Base-by-base conservation (phyloP, 1,284 basidiomycete genomes). In the Chiua sp. region DNA sequence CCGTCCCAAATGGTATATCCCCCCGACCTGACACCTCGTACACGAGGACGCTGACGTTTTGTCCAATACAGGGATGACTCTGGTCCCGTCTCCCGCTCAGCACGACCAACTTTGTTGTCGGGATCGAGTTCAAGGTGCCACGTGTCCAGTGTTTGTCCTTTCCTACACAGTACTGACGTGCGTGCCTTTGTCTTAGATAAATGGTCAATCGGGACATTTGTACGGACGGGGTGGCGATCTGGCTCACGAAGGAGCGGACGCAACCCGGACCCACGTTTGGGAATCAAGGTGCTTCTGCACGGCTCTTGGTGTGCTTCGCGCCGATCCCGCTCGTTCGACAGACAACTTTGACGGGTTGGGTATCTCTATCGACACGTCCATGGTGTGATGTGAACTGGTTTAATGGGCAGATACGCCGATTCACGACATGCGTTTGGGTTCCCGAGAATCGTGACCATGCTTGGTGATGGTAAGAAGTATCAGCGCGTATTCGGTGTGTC, bases 291-390 rank as follows among this genome's bases (percentile, higher is more conserved):
- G 57, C 58, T 78, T 72, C 42, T 30, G 15, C 32, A 4, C 7
- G 42, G 32, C 12, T 47, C 22, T 18, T 51, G 35, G 16, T 20
- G 4, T 18, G 1, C 30, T 8, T 23, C 28, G 20, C 7, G 20
- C 28, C 15, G 35, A 32, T 46, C 13, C 26, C 4, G 15, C 26
- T 11, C 39, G 12, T 28, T 4, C n/a, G 1, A 22, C 53, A 65
- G 96, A 98, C 77, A 85, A 92, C 60, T 99, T 98, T 72, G 88
- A 89, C 46, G 97, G 97, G 2, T 79, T 99, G 22, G 98, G 92
- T 10, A 82, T 99, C 64, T 94, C 98, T 78, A 86, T 99, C 51
- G 97, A 98, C 77, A 98, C 37, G 37, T 39, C 3, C 11, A n/a
- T 8, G 39, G 20, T 42, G 20, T n/a, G 39, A 42, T 42, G 5